Evolutionary conservation across 2,329 filamentous ascomycete species (phyloP), one percentile per base, ranked within the genome.

Genomic region (Stachybotrys elegans): DNA sequence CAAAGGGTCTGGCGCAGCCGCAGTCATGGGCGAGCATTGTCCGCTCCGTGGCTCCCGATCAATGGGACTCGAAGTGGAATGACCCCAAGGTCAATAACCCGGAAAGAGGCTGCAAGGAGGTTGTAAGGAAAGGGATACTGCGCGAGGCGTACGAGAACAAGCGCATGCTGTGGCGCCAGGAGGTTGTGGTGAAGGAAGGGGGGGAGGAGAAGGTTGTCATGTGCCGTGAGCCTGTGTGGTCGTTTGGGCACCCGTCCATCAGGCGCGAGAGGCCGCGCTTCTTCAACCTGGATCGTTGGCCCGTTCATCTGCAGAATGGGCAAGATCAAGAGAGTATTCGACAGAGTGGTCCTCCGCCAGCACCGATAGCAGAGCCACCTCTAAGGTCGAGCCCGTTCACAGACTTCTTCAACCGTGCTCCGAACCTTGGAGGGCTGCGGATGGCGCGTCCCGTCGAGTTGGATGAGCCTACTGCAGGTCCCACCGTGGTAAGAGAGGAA

Each of bases 241-340:
- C 57, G 9, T 63, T 63, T 53, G 60, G 50, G 4, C 56, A 59
- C 22, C 51, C 59, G 17, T 50, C 43, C 16, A 50, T 48, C 5
- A 52, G 48, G 19, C 44, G 21, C 23, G 45, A 38, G 7, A 50
- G 39, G 40, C 51, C 42, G 37, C 49, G 53, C 6, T 77, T 65
- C 54, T 78, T 73, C 58, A 56, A 60, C 48, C 56, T 78, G 36
- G 61, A 70, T 52, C 66, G 72, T 31, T 79, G 75, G 74, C 73
- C 73, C 27, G 35, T 69, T 17, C 52, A 66, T 21, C 53, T 69
- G 42, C 69, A 74, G 50, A 57, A 47, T n/a, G n/a, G n/a, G n/a
- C n/a, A n/a, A n/a, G n/a, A n/a, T n/a, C n/a, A n/a, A n/a, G n/a
- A n/a, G n/a, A n/a, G n/a, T n/a, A n/a, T n/a, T n/a, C n/a, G n/a